These are phyloP conservation scores for Penicillium salamii DNA, from an alignment of 495 filamentous ascomycete species.

Conservation along the genomic window DNA sequence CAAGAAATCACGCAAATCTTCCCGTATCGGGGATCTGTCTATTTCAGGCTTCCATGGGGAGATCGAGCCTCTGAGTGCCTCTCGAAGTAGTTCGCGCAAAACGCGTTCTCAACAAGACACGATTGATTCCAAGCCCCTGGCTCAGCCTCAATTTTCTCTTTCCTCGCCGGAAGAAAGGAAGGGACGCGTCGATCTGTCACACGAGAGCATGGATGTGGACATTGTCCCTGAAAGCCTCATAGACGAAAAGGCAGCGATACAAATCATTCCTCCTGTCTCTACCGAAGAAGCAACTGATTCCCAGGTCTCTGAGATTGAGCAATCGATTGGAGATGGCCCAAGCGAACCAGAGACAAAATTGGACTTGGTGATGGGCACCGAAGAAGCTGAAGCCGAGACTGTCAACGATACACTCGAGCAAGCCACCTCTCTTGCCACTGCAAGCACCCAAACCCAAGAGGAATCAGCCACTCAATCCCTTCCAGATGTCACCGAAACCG, in stretches of 20 bases:
- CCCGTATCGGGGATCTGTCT: constrained; percentile 22
- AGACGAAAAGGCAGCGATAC: not conserved
- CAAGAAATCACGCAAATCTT: constrained; percentile 25
- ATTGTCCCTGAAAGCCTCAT: constrained; percentile 3
- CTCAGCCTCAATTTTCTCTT: not conserved
- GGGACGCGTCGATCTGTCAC: not conserved
- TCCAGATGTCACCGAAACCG: constrained; percentile 9
- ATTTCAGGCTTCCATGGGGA: constrained; percentile 12
- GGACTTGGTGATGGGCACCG: constrained; percentile 2
- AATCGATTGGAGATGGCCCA: not conserved
- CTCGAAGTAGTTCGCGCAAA: constrained; percentile 20
- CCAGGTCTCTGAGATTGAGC: constrained; percentile 11
- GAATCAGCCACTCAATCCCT: constrained; percentile 5
- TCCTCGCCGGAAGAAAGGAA: not conserved
- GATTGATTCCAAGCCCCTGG: constrained; percentile 1
- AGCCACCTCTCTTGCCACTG: constrained; percentile 4
- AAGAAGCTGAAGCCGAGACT: not conserved
- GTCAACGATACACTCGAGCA: not conserved
- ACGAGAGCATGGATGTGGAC: not conserved
- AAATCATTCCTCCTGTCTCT: constrained; percentile 8
- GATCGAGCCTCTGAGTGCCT: constrained; percentile 1
- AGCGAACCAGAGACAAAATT: constrained; percentile 16
- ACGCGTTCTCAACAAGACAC: constrained; percentile 12
- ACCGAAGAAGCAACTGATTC: constrained; percentile 20
- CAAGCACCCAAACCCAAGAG: constrained; percentile 19